These are phyloP conservation scores for Magnusiomyces paraingens DNA, from an alignment of 1,139 yeast species.

Conservation along the genomic window DNA sequence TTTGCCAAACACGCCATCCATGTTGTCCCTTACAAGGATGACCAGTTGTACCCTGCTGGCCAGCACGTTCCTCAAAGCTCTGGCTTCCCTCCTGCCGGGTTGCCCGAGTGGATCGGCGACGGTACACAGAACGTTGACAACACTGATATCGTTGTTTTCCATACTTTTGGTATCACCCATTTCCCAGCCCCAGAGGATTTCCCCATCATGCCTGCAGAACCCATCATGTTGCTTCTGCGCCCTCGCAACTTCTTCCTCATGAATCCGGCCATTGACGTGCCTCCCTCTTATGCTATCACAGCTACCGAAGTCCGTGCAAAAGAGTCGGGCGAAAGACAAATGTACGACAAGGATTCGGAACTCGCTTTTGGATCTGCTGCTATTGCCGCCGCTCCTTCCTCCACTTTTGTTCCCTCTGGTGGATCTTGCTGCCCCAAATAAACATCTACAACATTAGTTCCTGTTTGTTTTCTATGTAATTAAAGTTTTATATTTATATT, in stretches of 20 bases:
- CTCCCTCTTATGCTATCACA: conserved; percentile 61
- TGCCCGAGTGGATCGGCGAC: conserved; percentile 68
- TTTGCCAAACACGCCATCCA: conserved; percentile 66
- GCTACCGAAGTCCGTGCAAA: conserved; percentile 41
- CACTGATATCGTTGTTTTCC: conserved; percentile 67
- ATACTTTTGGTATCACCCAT: conserved; percentile 77
- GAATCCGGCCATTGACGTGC: conserved; percentile 70
- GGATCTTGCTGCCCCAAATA: conserved; percentile 26
- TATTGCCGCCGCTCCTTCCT: conserved; percentile 3
- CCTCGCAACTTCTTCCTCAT: conserved; percentile 73
- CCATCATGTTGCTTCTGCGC: conserved; percentile 63
- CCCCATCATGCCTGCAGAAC: conserved; percentile 86
- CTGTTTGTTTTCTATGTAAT: background rate
- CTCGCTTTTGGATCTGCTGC: conserved; percentile 33
- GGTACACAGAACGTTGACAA: conserved; percentile 57
- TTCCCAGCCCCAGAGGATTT: conserved; percentile 87
- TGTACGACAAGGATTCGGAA: conserved; percentile 43
- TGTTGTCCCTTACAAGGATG: conserved; percentile 59
- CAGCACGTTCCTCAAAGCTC: conserved; percentile 75
- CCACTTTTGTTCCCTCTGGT: conserved; percentile 1
- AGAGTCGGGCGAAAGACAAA: conserved; percentile 21
- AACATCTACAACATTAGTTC: background rate
- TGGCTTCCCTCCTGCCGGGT: conserved; percentile 65
- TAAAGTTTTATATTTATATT: background rate
- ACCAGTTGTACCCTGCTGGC: conserved; percentile 71